Evolutionary conservation across 805 yeast genomes (phyloP).

Genomic region (Sungouiozyma intestinalis): DNA sequence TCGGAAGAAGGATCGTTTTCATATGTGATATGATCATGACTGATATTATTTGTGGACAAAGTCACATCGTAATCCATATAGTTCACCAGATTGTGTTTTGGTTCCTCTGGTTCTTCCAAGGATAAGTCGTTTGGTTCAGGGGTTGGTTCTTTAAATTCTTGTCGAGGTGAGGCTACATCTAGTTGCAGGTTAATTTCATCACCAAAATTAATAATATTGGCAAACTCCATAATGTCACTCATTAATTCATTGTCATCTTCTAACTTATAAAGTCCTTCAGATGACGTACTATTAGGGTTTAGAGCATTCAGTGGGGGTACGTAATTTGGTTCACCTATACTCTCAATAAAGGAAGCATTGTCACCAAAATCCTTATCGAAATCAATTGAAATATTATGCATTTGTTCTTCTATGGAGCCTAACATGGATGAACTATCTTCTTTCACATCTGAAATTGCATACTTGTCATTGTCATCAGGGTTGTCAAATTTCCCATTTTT

Average conservation of each 20-base stretch:
- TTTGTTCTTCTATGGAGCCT: constrained; percentile 22
- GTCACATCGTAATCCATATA: neutral
- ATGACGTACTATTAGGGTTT: neutral
- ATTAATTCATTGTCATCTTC: constrained; percentile 28
- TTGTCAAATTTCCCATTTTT: constrained; percentile 24
- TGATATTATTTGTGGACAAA: neutral
- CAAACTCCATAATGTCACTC: constrained; percentile 36
- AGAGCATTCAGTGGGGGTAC: neutral
- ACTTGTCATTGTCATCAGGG: neutral
- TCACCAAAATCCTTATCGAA: constrained; percentile 10
- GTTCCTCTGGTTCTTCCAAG: no score
- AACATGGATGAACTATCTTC: constrained; percentile 9
- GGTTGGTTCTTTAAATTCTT: neutral
- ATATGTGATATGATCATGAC: neutral
- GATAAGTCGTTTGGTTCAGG: constrained; percentile 2
- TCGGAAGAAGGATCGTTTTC: no score
- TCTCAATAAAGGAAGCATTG: neutral
- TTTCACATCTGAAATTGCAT: constrained; percentile 1
- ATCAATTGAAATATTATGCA: constrained; percentile 16
- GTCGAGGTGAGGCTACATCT: constrained; percentile 14
- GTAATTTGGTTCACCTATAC: no score
- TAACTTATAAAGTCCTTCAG: neutral
- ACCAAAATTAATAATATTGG: constrained; percentile 37
- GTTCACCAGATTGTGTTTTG: neutral
- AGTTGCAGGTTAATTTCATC: constrained; percentile 31